Percentiles rank a stretch among this genome's conserved stretches.
These are phyloP conservation scores for Diaporthe destruens DNA, from an alignment of 2,329 filamentous ascomycete species.

Conservation along the genomic window DNA sequence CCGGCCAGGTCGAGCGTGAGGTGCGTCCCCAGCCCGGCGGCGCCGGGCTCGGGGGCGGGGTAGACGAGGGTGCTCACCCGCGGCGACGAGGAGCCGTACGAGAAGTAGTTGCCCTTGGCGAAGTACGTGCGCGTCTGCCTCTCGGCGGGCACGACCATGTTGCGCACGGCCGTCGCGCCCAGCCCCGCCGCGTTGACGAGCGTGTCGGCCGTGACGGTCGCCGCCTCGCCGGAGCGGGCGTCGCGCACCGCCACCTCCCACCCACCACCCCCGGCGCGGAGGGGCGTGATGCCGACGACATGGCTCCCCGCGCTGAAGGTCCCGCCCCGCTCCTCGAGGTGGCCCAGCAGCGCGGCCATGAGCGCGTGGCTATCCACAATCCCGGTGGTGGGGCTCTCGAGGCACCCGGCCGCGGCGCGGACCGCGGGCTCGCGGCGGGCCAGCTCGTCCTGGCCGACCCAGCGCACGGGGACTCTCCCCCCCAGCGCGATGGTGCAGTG, in stretches of 20 bases:
- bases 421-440: slow-evolving; percentile 79
- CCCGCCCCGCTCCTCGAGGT: slow-evolving; percentile 82
- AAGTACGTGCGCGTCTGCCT: slow-evolving; percentile 76
- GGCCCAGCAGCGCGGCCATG: slow-evolving; percentile 84
- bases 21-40: slow-evolving; percentile 90
- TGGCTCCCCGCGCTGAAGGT: slow-evolving; percentile 76
- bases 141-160: slow-evolving; percentile 77
- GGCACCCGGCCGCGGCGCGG: slow-evolving; percentile 75
- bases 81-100: slow-evolving; percentile 77
- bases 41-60: slow-evolving; percentile 84
- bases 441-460: slow-evolving; percentile 75
- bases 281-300: slow-evolving; percentile 71
- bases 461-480: slow-evolving; percentile 75
- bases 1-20: slow-evolving; percentile 90
- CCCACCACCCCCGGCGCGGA: slow-evolving; percentile 59
- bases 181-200: slow-evolving; percentile 90
- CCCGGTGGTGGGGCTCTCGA: slow-evolving; percentile 89
- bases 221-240: slow-evolving; percentile 58
- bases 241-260: slow-evolving; percentile 76
- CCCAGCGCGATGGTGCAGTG: slow-evolving; percentile 55
- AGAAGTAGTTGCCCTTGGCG: slow-evolving; percentile 97
- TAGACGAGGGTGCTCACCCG: slow-evolving; percentile 82
- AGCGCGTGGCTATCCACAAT: slow-evolving; percentile 90
- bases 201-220: slow-evolving; percentile 77
- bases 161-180: slow-evolving; percentile 80